Evolutionary conservation across 257 asterid genomes (phyloP).

Genomic region (Przewalskia tangutica): DNA sequence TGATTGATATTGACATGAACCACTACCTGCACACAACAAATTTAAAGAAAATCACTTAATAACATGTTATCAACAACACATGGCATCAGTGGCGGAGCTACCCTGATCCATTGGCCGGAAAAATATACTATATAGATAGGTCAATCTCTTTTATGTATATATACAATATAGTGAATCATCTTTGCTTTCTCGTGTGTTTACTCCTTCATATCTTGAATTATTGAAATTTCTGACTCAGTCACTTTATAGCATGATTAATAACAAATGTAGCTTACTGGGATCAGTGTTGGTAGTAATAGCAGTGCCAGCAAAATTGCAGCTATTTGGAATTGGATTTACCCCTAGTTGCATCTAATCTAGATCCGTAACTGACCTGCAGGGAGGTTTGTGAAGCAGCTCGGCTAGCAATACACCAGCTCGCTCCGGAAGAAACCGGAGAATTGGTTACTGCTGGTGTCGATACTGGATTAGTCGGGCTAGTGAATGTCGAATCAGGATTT

Average conservation of each 20-base stretch:
- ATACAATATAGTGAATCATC: no score
- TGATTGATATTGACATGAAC: conserved; percentile 48
- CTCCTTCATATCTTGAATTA: no score
- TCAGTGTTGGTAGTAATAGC: conserved; percentile 54
- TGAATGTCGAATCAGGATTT: conserved; percentile 31
- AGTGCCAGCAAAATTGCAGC: conserved; percentile 64
- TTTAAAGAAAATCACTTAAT: background rate
- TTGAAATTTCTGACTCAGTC: no score
- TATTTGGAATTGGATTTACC: conserved; percentile 47
- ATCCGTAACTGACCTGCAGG: background rate
- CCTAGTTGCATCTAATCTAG: background rate
- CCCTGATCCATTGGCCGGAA: no score
- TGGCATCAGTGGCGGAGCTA: no score
- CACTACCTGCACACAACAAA: conserved; percentile 45
- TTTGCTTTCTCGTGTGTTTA: no score
- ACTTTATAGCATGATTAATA: background rate
- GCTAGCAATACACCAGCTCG: conserved; percentile 79
- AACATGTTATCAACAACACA: background rate
- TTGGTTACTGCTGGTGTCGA: conserved; percentile 31
- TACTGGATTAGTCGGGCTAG: conserved; percentile 32
- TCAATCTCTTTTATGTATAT: no score
- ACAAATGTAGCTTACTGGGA: conserved; percentile 40
- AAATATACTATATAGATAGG: no score
- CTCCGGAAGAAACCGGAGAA: conserved; percentile 28
- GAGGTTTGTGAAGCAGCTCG: conserved; percentile 38